Evolutionary conservation across 129 eudicot species (phyloP).

Genomic region (Smallanthus sonchifolius): DNA sequence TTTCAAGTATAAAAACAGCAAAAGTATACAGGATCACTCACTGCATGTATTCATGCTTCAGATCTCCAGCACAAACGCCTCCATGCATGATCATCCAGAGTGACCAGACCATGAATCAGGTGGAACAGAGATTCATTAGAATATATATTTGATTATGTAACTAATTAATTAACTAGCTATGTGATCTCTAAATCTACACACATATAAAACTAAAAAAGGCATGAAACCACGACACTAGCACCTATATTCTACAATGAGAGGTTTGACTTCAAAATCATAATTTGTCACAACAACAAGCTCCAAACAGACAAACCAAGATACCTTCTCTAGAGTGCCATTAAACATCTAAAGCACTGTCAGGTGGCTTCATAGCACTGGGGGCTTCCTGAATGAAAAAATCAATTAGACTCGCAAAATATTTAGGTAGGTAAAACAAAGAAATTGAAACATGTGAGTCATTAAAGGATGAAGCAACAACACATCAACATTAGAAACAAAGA

Average conservation of each 20-base stretch:
- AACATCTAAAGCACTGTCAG: constrained; percentile 75
- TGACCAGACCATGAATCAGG: constrained; percentile 73
- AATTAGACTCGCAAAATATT: constrained; percentile 49
- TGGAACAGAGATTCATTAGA: constrained; percentile 48
- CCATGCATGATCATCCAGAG: constrained; percentile 51
- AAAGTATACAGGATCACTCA: constrained; percentile 28
- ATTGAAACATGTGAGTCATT: not conserved
- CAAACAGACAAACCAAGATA: constrained; percentile 76
- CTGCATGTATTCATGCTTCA: constrained; percentile 31
- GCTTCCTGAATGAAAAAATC: constrained; percentile 72
- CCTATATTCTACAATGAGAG: not conserved
- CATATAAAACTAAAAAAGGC: not conserved
- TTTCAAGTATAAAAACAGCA: not conserved
- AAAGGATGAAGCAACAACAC: constrained; percentile 13
- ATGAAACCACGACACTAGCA: constrained; percentile 8
- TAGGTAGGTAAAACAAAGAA: constrained; percentile 11
- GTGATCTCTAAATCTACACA: not conserved
- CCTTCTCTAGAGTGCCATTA: constrained; percentile 89
- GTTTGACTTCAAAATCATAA: not conserved
- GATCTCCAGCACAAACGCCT: constrained; percentile 44
- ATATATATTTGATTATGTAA: constrained; percentile 17
- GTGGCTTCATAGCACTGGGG: constrained; percentile 73
- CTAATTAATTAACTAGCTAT: constrained; percentile 9
- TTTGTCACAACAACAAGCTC: constrained; percentile 38
- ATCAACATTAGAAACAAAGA: constrained; percentile 1